phyloP scores from a whole-genome alignment of 2,329 filamentous ascomycete species.

The Ilyonectria robusta region DNA sequence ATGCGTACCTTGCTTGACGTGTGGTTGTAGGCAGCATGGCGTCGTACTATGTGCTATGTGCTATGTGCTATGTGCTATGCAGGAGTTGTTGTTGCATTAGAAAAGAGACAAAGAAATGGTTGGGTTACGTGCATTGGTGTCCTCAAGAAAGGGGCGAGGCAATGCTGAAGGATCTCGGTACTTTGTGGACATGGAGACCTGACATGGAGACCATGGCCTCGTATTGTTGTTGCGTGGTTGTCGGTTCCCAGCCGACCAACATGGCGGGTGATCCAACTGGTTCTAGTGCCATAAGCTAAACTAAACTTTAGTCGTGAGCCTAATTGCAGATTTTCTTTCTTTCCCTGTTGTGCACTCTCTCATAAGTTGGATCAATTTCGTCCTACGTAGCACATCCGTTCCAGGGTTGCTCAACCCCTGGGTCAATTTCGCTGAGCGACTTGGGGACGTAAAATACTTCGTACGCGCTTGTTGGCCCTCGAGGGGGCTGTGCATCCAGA shows the following conservation, averaged over 20 bases:
- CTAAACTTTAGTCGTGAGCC: constrained; percentile 40
- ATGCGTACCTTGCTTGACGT: neutral
- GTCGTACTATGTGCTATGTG: neutral
- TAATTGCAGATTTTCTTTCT: constrained; percentile 30
- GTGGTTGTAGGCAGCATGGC: neutral
- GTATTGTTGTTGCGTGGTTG: constrained; percentile 16
- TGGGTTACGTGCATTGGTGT: constrained; percentile 8
- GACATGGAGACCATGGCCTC: neutral
- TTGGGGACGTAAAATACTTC: constrained; percentile 4
- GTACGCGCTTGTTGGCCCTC: constrained; percentile 12
- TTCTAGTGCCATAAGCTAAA: constrained; percentile 20
- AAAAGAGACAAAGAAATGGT: neutral
- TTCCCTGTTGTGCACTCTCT: neutral
- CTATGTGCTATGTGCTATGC: constrained; percentile 9
- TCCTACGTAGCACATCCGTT: neutral
- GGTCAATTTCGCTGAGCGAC: neutral
- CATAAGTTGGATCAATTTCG: neutral
- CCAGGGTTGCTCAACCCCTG: neutral
- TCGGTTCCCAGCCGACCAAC: neutral
- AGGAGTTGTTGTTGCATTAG: constrained; percentile 19
- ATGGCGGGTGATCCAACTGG: neutral
- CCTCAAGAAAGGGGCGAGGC: neutral
- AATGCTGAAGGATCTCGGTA: neutral
- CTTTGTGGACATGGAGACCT: neutral
- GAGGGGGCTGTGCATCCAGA: constrained; percentile 25